phyloP scores from a whole-genome alignment of 164 flowering plant genomes.

The Hamamelis virginiana region DNA sequence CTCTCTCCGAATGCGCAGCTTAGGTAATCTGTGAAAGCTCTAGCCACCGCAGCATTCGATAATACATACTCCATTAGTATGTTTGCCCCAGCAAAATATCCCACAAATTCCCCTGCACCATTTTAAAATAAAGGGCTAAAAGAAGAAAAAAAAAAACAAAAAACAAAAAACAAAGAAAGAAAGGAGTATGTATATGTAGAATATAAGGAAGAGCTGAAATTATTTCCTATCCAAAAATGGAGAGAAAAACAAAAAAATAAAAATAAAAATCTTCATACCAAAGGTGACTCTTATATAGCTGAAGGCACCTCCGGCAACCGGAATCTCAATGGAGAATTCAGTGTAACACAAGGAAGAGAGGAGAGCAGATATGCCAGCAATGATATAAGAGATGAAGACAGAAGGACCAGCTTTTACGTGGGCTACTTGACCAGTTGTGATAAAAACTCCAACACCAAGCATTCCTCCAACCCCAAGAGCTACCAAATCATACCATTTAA shows the following conservation, averaged over 20 bases:
- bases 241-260: neutral
- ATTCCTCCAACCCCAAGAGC: conserved; percentile 93
- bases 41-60: conserved; percentile 79
- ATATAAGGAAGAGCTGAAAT: neutral
- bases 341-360: conserved; percentile 94
- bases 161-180: neutral
- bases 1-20: conserved; percentile 45
- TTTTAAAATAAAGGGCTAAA: conserved; percentile 1
- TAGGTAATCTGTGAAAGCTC: conserved; percentile 72
- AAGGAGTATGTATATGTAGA: neutral
- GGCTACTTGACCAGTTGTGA: conserved; percentile 77
- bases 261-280: conserved; percentile 37
- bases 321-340: conserved; percentile 81
- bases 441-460: conserved; percentile 95
- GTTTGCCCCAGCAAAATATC: conserved; percentile 76
- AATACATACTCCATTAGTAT: conserved; percentile 84
- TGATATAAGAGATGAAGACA: conserved; percentile 71
- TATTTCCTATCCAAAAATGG: neutral
- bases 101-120: conserved; percentile 72
- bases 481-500: conserved; percentile 71
- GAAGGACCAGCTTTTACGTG: conserved; percentile 65
- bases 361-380: conserved; percentile 84
- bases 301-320: conserved; percentile 97
- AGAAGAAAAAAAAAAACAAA: neutral
- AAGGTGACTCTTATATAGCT: conserved; percentile 87